A percentile compares a stretch with the other conserved stretches of the same genome.
Conservation (phyloP, 768 basidiomycete species). For the Boletus tomentosulus region DNA sequence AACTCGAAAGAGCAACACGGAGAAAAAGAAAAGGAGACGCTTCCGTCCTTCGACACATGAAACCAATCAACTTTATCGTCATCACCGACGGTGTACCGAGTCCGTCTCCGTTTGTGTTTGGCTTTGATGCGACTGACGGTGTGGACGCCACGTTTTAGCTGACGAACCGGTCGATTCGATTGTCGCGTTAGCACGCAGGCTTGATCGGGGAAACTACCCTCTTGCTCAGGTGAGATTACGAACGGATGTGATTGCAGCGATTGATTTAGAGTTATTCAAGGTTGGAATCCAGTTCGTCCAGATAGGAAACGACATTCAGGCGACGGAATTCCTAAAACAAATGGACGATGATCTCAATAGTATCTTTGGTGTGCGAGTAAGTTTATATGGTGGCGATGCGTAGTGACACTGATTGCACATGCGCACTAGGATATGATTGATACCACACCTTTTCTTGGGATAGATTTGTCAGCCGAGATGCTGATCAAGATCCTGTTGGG, state of each 20-base stretch:
- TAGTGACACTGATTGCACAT: background rate
- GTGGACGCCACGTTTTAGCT: slow-evolving; percentile 29
- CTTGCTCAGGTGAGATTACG: slow-evolving; percentile 43
- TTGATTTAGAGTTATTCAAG: slow-evolving; percentile 29
- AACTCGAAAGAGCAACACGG: slow-evolving; percentile 31
- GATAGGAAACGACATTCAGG: slow-evolving; percentile 46
- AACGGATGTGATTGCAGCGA: background rate
- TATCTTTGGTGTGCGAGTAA: slow-evolving; percentile 42
- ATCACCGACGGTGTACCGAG: slow-evolving; percentile 64
- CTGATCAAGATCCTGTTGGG: slow-evolving; percentile 63
- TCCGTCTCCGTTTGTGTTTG: slow-evolving; percentile 25
- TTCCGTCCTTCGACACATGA: slow-evolving; percentile 34
- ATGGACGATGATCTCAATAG: slow-evolving; percentile 55
- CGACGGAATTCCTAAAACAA: slow-evolving; percentile 43
- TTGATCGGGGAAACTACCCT: slow-evolving; percentile 51
- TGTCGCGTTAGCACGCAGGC: slow-evolving; percentile 41
- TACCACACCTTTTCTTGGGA: slow-evolving; percentile 51
- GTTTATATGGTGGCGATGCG: background rate
- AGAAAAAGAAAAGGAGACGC: slow-evolving; percentile 20
- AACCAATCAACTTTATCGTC: slow-evolving; percentile 55
- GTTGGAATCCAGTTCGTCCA: slow-evolving; percentile 73
- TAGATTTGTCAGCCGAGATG: slow-evolving; percentile 41
- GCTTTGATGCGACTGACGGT: background rate
- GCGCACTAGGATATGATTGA: slow-evolving; percentile 63
- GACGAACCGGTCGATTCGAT: slow-evolving; percentile 51